Base-by-base conservation (phyloP, 2,329 filamentous ascomycete genomes). In the Neoascochyta sp. region DNA sequence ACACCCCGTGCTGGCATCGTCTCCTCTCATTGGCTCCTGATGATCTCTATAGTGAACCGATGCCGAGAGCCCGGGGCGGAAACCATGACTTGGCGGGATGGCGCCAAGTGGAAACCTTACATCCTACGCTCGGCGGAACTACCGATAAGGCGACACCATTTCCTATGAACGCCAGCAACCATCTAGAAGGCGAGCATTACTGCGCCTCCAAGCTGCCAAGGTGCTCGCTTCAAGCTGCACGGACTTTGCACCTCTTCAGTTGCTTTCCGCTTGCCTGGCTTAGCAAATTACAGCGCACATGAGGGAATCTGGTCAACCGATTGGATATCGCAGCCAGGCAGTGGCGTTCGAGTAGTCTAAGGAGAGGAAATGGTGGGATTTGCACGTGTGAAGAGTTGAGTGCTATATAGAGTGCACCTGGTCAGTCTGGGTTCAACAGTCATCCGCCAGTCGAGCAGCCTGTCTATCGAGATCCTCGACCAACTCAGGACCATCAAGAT, bases 401-500 rank as follows among this genome's bases (percentile, higher is more conserved):
- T 20, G 32, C 14, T 49, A 49, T 49, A 49, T 49, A 49, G 29
- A 29, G 19, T 30, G 29, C 19, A 26, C 22, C 19, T 20, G 9
- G 29, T 37, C 35, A 22, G 27, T 29, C 22, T 10, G 20, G 10
- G 22, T 17, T 7, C 3, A 18, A 20, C 22, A 34, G 22, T 25
- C 30, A 38, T 26, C 22, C 41, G 39, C 24, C 31, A 27, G 25
- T 42, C 33, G 15, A 35, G 11, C 27, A 31, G 12, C 30, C 25
- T 32, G 31, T 36, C 39, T 24, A 41, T 5, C n/a, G 24, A 29
- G 29, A 36, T 26, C 22, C 7, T 43, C 27, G 27, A 30, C 22
- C 32, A 36, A 24, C 23, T 27, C 24, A 32, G 23, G n/a, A 35
- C 18, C 16, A 23, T 27, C 29, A 50, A 38, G 22, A 63, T 59